Percentiles rank a stretch among this genome's conserved stretches.
Evolutionary conservation across 768 basidiomycete genomes (phyloP).

Genomic region (Tricholoma saponaceum): DNA sequence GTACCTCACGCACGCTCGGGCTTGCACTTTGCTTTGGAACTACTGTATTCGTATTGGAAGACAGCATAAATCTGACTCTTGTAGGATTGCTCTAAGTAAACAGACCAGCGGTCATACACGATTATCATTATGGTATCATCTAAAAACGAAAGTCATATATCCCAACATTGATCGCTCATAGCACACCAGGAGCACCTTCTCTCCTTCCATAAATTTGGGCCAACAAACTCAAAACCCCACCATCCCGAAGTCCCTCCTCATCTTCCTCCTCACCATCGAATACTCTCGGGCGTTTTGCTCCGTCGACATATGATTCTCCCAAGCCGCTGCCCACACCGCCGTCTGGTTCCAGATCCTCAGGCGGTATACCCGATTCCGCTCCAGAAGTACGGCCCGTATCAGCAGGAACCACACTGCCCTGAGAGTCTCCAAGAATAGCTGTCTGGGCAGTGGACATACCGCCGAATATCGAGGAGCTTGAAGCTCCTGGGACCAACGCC

Average conservation of each 20-base stretch:
- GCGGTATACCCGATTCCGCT: slow-evolving; percentile 23
- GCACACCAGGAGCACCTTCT: slow-evolving; percentile 46
- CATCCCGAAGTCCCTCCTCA: slow-evolving; percentile 69
- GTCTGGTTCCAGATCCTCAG: slow-evolving; percentile 46
- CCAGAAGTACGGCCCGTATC: slow-evolving; percentile 4
- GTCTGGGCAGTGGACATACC: slow-evolving; percentile 60
- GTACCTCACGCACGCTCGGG: no score
- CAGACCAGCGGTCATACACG: not conserved
- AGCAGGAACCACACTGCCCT: slow-evolving; percentile 41
- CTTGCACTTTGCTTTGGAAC: not conserved
- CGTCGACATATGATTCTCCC: slow-evolving; percentile 78
- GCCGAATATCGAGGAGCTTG: slow-evolving; percentile 44
- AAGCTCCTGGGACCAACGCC: slow-evolving; percentile 34
- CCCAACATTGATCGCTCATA: slow-evolving; percentile 21
- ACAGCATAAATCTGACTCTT: not conserved
- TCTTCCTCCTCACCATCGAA: slow-evolving; percentile 53
- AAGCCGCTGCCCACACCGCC: slow-evolving; percentile 60
- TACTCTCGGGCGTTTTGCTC: slow-evolving; percentile 37
- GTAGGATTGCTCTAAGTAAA: not conserved
- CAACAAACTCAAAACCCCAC: slow-evolving; percentile 79
- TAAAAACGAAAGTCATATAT: not conserved
- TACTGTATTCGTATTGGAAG: not conserved
- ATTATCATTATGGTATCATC: slow-evolving; percentile 10
- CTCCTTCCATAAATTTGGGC: slow-evolving; percentile 80
- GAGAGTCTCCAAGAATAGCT: slow-evolving; percentile 72